These are phyloP conservation scores for Triticum dicoccoides DNA, from an alignment of 176 grass and related monocot genomes.

Conservation along the genomic window DNA sequence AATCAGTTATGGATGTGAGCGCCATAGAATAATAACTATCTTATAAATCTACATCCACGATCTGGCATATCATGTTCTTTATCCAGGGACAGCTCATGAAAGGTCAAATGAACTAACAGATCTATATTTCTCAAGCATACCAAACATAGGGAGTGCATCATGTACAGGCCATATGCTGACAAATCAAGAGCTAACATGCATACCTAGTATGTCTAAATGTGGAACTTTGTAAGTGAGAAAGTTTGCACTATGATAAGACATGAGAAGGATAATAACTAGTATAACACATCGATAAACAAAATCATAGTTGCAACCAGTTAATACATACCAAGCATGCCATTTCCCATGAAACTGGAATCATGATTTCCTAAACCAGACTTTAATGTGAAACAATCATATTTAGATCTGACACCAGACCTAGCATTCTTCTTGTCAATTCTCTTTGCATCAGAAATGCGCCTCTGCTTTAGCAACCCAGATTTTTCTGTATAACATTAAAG, in stretches of 20 bases:
- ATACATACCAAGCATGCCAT: conserved; percentile 69
- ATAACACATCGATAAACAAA: conserved; percentile 19
- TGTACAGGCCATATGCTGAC: conserved; percentile 2
- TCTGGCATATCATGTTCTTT: background rate
- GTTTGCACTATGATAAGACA: conserved; percentile 9
- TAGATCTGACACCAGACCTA: conserved; percentile 71
- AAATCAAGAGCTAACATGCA: conserved; percentile 23
- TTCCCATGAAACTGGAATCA: conserved; percentile 74
- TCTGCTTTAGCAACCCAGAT: conserved; percentile 73
- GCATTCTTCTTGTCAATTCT: conserved; percentile 84
- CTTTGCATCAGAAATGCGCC: conserved; percentile 72
- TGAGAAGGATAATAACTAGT: conserved; percentile 15
- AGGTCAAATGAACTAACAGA: conserved; percentile 12
- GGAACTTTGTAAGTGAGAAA: background rate
- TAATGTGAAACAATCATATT: conserved; percentile 76
- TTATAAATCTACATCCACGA: background rate
- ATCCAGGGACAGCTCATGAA: conserved; percentile 12
- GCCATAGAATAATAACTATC: conserved; percentile 8
- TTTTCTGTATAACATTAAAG: conserved; percentile 61
- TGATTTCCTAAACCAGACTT: conserved; percentile 69
- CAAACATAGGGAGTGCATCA: background rate
- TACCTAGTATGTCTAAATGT: background rate
- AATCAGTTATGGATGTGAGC: background rate
- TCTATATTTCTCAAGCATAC: conserved; percentile 1
- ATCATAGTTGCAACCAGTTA: conserved; percentile 26